phyloP scores from a whole-genome alignment of 345 rosid genomes.

The Erysimum cheiranthoides region DNA sequence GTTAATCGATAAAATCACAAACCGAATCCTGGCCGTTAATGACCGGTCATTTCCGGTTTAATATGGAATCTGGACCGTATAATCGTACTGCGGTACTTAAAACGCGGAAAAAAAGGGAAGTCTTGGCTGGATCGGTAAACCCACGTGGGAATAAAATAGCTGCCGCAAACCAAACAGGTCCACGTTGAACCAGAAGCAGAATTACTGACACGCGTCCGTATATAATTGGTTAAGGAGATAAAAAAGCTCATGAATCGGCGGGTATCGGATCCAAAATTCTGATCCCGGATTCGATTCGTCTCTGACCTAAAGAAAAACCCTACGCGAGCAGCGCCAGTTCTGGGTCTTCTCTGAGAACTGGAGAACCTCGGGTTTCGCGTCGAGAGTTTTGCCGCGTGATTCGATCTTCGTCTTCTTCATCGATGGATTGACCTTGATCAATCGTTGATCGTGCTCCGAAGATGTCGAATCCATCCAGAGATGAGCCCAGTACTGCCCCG shows the following conservation, averaged over 20 bases:
- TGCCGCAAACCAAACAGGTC: conserved; percentile 26
- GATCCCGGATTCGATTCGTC: conserved; percentile 28
- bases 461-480: conserved; percentile 69
- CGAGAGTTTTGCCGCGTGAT: conserved; percentile 12
- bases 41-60: not conserved
- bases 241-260: conserved; percentile 17
- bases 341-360: conserved; percentile 21
- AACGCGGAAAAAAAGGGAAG: not conserved
- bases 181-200: conserved; percentile 13
- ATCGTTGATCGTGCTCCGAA: conserved; percentile 18
- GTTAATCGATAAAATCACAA: not conserved
- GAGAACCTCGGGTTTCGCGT: conserved; percentile 10
- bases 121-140: not conserved
- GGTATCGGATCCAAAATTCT: conserved; percentile 33
- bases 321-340: conserved; percentile 20
- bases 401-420: not conserved
- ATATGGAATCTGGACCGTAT: not conserved
- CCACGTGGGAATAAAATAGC: conserved; percentile 36
- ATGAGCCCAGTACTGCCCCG: conserved; percentile 71
- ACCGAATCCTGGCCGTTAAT: not conserved
- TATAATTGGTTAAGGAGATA: not conserved
- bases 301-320: conserved; percentile 40
- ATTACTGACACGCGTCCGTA: not conserved
- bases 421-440: conserved; percentile 34
- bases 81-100: not conserved